A percentile compares a stretch with the other conserved stretches of the same genome.
These are phyloP conservation scores for Lentithecium fluviatile DNA, from an alignment of 495 filamentous ascomycete genomes.

Conservation along the genomic window DNA sequence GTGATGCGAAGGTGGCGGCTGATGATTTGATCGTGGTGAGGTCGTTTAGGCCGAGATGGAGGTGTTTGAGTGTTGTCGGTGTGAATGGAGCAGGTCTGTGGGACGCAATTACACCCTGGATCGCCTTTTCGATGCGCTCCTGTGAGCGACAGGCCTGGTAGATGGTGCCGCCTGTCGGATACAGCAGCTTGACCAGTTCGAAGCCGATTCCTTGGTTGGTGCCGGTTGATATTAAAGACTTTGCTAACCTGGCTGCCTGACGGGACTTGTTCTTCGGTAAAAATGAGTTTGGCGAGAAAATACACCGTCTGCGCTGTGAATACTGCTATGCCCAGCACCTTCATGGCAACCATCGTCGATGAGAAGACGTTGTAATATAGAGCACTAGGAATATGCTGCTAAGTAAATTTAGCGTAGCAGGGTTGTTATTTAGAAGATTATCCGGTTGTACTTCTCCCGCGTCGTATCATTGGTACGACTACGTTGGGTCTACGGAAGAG, in stretches of 20 bases:
- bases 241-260: slow-evolving; percentile 12
- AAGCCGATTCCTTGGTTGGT: slow-evolving; percentile 38
- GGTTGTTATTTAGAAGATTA: too few species aligned
- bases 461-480: too few species aligned
- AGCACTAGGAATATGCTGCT: too few species aligned
- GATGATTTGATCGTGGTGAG: slow-evolving; percentile 4
- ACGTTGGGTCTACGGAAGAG: too few species aligned
- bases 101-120: neutral
- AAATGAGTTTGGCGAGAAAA: neutral
- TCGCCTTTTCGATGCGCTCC: slow-evolving; percentile 3
- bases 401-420: too few species aligned
- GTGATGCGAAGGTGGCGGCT: neutral
- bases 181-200: slow-evolving; percentile 22
- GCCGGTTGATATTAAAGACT: slow-evolving; percentile 36
- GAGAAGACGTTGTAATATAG: too few species aligned
- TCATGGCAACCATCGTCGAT: too few species aligned
- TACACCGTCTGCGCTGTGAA: too few species aligned
- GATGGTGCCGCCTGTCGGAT: slow-evolving; percentile 11
- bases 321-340: too few species aligned
- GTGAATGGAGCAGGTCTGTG: neutral
- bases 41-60: slow-evolving; percentile 17
- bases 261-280: slow-evolving; percentile 11
- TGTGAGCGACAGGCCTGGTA: slow-evolving; percentile 12
- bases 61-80: slow-evolving; percentile 16
- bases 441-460: too few species aligned